Evolutionary conservation across 1,139 yeast genomes (phyloP), one percentile per base, ranked within the genome.

Genomic region (Magnusiomyces ingens): DNA sequence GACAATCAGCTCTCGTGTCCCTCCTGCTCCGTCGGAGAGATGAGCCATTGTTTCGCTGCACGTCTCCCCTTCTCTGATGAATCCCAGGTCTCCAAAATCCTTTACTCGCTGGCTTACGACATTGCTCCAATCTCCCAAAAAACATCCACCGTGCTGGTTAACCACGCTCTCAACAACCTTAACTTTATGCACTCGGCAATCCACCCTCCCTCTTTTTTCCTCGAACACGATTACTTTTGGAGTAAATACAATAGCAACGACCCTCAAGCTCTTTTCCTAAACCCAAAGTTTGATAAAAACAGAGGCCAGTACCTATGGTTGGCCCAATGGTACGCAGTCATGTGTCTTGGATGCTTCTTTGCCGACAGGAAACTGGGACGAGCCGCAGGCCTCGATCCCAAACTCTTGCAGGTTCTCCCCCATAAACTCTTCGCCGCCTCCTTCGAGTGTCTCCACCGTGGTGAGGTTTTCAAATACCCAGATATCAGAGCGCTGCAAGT

Each of bases 361-460:
- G 59, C 69, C 5, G 69, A 66, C 52, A 67, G 62, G 2, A 55
- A 60, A 15, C 54, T 64, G 22, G 63, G 58, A 44, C 37, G 46
- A n/a, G 51, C 56, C 10, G 55, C 69, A 18, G 62, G 60, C 1
- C 57, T 69, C 32, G 54, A 60, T 11, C 60, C 60, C 18, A 61
- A 59, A 21, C 62, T 60, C 22, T 57, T 64, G 59, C 66, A 64
- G 42, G 59, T 60, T 12, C 59, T 61, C n/a, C 69, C 73, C 0
- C 61, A 66, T 42, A 65, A 62, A 3, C 58, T 70, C 13, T 64
- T 67, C 53, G 63, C 67, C 11, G 68, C 72, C 26, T 60, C 69
- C 1, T 51, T 70, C 13, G 75, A 71, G 55, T 67, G 71, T 52
- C 60, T 72, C 3, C 66, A 61, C 52, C 58, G 74, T 29, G 73